These are phyloP conservation scores for grape (Vitis vinifera) DNA, from an alignment of 164 flowering plant genomes.

Conservation along the genomic window DNA sequence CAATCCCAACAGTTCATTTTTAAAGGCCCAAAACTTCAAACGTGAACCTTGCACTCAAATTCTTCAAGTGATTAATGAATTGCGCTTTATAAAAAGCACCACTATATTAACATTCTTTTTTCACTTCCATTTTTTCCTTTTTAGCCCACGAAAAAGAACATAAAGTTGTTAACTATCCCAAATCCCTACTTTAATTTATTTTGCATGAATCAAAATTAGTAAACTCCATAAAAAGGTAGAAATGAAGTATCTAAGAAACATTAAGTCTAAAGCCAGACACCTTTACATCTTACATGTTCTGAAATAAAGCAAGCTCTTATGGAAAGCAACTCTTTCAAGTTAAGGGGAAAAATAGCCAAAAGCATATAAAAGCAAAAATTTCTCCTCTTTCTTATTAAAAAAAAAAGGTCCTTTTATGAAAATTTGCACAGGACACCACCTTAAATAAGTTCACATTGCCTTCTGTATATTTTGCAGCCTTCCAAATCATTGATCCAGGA, in stretches of 20 bases:
- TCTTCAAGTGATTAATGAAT: no score
- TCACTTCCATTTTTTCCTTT: no score
- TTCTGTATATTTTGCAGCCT: background rate
- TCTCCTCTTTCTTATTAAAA: background rate
- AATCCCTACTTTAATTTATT: background rate
- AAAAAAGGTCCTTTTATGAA: background rate
- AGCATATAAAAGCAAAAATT: background rate
- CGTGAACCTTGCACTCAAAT: no score
- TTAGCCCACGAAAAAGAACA: no score
- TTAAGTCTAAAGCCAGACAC: background rate
- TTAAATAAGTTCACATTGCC: background rate
- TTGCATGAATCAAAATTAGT: background rate
- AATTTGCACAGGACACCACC: constrained; percentile 8
- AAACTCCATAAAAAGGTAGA: background rate
- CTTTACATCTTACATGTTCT: background rate
- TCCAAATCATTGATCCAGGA: background rate
- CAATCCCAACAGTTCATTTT: no score
- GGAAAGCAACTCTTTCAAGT: background rate
- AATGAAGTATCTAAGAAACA: background rate
- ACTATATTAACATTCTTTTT: no score
- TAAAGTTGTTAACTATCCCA: background rate
- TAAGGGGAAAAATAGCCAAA: background rate
- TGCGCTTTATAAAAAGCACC: no score
- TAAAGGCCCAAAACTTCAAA: no score
- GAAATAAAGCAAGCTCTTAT: background rate